Conservation (phyloP, 2,329 filamentous ascomycete species). For the Trichophaea hybrida region DNA sequence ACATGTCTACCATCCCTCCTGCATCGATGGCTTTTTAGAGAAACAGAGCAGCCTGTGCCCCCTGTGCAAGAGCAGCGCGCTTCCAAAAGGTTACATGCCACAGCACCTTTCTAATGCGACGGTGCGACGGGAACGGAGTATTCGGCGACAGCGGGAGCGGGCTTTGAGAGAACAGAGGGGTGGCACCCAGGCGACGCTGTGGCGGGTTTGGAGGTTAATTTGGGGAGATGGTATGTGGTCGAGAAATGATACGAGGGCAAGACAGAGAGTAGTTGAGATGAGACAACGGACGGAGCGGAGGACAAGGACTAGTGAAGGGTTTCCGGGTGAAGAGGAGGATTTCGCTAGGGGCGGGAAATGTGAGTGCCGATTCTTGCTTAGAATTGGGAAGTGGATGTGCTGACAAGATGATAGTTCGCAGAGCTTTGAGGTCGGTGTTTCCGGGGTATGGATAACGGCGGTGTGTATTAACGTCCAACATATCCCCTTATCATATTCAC, state of each 20-base stretch:
- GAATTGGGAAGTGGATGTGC: background rate
- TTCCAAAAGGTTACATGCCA: conserved; percentile 54
- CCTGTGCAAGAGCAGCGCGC: conserved; percentile 70
- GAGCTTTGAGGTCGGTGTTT: background rate
- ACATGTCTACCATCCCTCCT: conserved; percentile 86
- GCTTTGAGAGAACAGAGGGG: background rate
- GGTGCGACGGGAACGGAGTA: conserved; percentile 64
- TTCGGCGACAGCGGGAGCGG: conserved; percentile 46
- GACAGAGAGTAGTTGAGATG: background rate
- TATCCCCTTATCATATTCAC: too few species aligned
- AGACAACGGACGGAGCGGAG: background rate
- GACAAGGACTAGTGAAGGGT: background rate
- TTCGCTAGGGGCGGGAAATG: background rate
- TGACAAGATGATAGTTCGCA: background rate
- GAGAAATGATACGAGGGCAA: background rate
- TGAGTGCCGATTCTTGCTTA: background rate
- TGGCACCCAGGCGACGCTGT: background rate
- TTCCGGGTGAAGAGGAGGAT: background rate
- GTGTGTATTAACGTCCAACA: too few species aligned
- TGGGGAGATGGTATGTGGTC: background rate
- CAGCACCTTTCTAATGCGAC: conserved; percentile 64
- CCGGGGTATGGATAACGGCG: background rate
- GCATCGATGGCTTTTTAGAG: conserved; percentile 71
- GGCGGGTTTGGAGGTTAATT: background rate
- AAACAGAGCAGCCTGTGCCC: conserved; percentile 76